Evolutionary conservation across 139 green algal species (phyloP).

Genomic region (Pleodorina starrii): DNA sequence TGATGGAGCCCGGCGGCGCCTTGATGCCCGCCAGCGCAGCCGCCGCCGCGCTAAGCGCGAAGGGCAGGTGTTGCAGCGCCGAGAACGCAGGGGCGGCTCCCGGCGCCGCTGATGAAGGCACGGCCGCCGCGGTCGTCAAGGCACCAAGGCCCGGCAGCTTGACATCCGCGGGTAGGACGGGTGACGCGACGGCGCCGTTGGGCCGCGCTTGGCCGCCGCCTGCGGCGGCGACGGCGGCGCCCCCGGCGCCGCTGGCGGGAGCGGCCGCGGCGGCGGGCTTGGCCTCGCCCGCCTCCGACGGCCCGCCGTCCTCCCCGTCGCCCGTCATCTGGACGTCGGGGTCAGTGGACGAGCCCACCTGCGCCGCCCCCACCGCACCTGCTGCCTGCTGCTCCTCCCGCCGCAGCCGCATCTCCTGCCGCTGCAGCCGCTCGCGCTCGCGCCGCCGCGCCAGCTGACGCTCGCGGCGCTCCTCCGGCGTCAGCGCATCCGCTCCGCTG

Average conservation of each 20-base stretch:
- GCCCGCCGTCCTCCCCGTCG: neutral
- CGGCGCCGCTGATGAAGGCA: neutral
- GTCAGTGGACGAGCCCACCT: neutral
- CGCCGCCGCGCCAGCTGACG: constrained; percentile 4
- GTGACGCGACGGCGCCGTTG: neutral
- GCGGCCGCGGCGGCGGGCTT: neutral
- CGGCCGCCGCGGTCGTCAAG: neutral
- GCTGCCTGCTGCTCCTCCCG: neutral
- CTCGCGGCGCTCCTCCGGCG: constrained; percentile 23
- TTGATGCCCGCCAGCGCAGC: constrained; percentile 4
- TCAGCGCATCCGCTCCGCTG: neutral
- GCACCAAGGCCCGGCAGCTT: too few relatives aligned
- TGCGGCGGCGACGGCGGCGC: neutral
- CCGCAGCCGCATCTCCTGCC: neutral
- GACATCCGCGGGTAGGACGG: too few relatives aligned
- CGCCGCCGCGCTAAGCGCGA: neutral
- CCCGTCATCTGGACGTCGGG: neutral
- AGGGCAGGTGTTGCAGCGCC: neutral
- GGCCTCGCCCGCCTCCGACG: neutral
- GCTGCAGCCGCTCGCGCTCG: constrained; percentile 26
- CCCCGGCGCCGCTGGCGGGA: neutral
- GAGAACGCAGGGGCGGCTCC: neutral
- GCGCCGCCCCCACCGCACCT: neutral
- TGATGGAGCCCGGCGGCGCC: neutral
- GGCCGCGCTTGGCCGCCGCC: neutral